These are phyloP conservation scores for Solanum clarkiae DNA, from an alignment of 257 asterid species.

Conservation along the genomic window DNA sequence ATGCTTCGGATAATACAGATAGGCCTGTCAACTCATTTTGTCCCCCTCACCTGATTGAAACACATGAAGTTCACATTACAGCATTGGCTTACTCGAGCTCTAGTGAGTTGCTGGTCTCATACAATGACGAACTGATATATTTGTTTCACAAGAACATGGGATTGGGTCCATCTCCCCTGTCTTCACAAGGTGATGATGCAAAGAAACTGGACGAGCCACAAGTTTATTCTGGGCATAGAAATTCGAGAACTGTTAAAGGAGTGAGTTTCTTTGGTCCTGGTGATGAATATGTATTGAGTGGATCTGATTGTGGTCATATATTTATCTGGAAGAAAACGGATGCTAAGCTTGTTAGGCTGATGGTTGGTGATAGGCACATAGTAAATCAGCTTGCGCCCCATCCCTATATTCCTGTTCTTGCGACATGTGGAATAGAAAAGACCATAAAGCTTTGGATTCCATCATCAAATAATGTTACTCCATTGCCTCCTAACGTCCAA, in stretches of 20 bases:
- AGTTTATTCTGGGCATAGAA: constrained; percentile 57
- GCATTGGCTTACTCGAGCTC: constrained; percentile 59
- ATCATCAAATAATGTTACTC: constrained; percentile 28
- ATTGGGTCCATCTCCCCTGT: constrained; percentile 38
- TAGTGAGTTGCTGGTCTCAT: constrained; percentile 67
- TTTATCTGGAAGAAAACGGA: constrained; percentile 71
- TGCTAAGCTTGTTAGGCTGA: constrained; percentile 43
- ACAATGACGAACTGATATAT: constrained; percentile 61
- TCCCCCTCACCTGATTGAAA: constrained; percentile 34
- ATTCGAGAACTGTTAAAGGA: constrained; percentile 57
- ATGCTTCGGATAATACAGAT: constrained; percentile 14
- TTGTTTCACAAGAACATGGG: constrained; percentile 60
- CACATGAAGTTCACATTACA: constrained; percentile 43
- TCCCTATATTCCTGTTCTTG: constrained; percentile 55
- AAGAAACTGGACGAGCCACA: constrained; percentile 16
- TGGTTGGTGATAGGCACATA: constrained; percentile 54
- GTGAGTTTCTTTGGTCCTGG: constrained; percentile 67
- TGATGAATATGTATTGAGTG: constrained; percentile 58
- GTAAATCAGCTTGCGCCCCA: constrained; percentile 59
- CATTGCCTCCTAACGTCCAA: constrained; percentile 44
- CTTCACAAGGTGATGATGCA: constrained; percentile 17
- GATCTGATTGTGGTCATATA: constrained; percentile 73
- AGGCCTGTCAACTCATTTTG: constrained; percentile 42
- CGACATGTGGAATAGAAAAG: constrained; percentile 66
- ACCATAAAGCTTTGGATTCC: constrained; percentile 68